Conservation (phyloP, 2,329 filamentous ascomycete species). For the Fusarium mundagurra region DNA sequence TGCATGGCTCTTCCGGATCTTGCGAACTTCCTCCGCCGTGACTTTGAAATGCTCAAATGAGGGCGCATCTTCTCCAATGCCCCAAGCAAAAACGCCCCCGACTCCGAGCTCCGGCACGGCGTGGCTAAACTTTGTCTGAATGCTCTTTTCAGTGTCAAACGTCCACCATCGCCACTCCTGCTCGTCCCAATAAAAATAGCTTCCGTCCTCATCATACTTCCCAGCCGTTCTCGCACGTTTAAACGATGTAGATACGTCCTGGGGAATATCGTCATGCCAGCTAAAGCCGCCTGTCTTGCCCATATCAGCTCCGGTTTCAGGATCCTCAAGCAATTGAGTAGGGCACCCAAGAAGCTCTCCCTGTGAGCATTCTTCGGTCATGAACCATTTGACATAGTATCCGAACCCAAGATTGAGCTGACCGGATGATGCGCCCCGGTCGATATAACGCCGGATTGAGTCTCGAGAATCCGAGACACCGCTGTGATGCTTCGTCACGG, state of each 20-base stretch:
- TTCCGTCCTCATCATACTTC: slow-evolving; percentile 66
- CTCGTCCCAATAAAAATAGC: slow-evolving; percentile 75
- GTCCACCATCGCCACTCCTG: slow-evolving; percentile 74
- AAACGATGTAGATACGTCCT: slow-evolving; percentile 67
- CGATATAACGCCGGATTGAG: slow-evolving; percentile 68
- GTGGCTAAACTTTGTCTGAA: slow-evolving; percentile 68
- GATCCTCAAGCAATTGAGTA: slow-evolving; percentile 67
- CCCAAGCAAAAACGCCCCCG: slow-evolving; percentile 81
- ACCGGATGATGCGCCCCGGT: slow-evolving; percentile 58
- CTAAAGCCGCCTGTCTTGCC: slow-evolving; percentile 69
- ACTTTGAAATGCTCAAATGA: slow-evolving; percentile 54
- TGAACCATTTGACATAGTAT: slow-evolving; percentile 75
- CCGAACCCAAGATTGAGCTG: slow-evolving; percentile 72
- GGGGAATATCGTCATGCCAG: slow-evolving; percentile 65
- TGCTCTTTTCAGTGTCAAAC: slow-evolving; percentile 72
- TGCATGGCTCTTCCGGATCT: slow-evolving; percentile 12
- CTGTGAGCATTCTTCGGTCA: slow-evolving; percentile 57
- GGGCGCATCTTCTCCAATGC: slow-evolving; percentile 72
- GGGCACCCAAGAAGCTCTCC: slow-evolving; percentile 61
- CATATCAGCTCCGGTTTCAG: slow-evolving; percentile 64
- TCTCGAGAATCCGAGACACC: slow-evolving; percentile 65
- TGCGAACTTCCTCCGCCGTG: slow-evolving; percentile 41
- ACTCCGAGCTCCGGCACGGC: slow-evolving; percentile 66
- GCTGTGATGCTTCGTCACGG: slow-evolving; percentile 70
- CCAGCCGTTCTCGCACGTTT: slow-evolving; percentile 62